Base-by-base conservation (phyloP, 208 protist genomes). In the Blechomonas ayalai region DNA sequence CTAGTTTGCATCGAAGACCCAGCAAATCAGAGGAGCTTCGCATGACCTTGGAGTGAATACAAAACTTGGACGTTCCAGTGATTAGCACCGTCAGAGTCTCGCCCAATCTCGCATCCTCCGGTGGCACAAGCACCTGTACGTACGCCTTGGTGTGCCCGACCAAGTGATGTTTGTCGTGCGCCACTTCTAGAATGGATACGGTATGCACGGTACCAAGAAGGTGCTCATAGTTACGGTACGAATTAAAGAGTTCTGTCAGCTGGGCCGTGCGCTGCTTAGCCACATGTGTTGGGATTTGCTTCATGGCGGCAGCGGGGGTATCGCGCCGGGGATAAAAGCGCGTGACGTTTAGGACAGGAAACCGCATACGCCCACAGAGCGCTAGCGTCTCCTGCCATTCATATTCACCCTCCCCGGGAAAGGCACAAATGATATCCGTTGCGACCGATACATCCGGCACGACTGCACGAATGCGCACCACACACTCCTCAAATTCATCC, bases 381-480 rank as follows among this genome's bases (percentile, higher is more conserved):
- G 42, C 39, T 38, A 93, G 37, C 2, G 86, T 91, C 37, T 83
- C 52, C 34, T 72, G 31, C 45, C 81, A 92, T 35, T 85, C 79
- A 16, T 48, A 46, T 23, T 91, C 82, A 0, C 62, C 78, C 35
- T 95, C 84, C 12, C 49, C 62, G 2, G 85, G 80, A 38, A 89
- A 87, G 0, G 78, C 84, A 58, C 81, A 90, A 47, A 92, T 92
- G 52, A 92, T 74, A 55, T 92, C 80, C 2, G 84, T 90, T 2
- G 75, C 72, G n/a, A 88, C 6, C 6, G 60, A 67, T 12, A 82
- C 38, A 31, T 35, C 56, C 7, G 82, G 82, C 13, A 82, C 66
- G 7, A 43, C 25, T 12, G 10, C 13, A 9, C 71, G 67, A 12
- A 89, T 65, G 8, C 39, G 53, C 13, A 70, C 43, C 7, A 66